Evolutionary conservation across 176 grass and related monocot species (phyloP).

Genomic region (Raddia distichophylla): DNA sequence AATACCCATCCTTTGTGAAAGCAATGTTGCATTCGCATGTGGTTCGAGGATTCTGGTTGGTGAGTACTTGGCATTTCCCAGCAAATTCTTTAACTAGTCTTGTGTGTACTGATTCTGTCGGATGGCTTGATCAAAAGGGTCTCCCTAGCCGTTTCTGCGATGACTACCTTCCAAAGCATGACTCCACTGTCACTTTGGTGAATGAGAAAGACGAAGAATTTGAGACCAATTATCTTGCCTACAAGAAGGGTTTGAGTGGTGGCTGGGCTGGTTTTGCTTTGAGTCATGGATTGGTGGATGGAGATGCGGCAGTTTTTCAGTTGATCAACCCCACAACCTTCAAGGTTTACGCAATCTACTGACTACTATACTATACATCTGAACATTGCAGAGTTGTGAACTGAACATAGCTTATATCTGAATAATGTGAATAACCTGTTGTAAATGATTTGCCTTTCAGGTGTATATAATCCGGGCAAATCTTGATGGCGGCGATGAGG

Average conservation of each 20-base stretch:
- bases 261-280: conserved; percentile 81
- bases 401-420: neutral
- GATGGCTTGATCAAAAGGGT: conserved; percentile 46
- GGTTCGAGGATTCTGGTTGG: conserved; percentile 76
- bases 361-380: neutral
- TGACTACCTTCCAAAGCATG: conserved; percentile 63
- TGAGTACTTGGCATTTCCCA: conserved; percentile 35
- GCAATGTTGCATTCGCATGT: conserved; percentile 82
- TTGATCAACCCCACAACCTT: conserved; percentile 72
- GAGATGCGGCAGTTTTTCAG: conserved; percentile 70
- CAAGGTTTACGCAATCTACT: conserved; percentile 50
- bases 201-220: conserved; percentile 67
- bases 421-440: neutral
- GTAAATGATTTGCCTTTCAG: conserved; percentile 38
- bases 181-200: conserved; percentile 60
- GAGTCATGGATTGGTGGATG: conserved; percentile 65
- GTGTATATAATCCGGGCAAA: conserved; percentile 70
- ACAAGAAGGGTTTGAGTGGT: conserved; percentile 71
- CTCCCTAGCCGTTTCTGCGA: conserved; percentile 70
- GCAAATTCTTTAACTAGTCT: neutral
- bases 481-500: conserved; percentile 43
- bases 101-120: conserved; percentile 14
- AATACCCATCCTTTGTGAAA: conserved; percentile 69
- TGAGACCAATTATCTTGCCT: conserved; percentile 68
- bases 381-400: neutral